A percentile compares a stretch with the other conserved stretches of the same genome.
Conservation (phyloP, 345 rosid species). For the Cardamine occulta region DNA sequence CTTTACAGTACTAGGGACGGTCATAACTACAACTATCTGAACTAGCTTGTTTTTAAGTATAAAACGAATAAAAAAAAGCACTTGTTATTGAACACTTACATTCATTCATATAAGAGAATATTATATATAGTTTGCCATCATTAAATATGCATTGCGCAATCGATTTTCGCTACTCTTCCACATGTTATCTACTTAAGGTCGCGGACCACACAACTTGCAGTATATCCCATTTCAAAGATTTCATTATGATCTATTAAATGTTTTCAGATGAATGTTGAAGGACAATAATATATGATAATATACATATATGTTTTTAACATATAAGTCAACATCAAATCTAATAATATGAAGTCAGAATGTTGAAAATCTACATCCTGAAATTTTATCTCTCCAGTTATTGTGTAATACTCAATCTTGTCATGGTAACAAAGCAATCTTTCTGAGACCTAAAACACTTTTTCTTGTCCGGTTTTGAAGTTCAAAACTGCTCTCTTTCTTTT, state of each 20-base stretch:
- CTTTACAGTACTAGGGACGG: not conserved
- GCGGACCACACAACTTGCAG: constrained; percentile 3
- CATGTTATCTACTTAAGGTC: constrained; percentile 7
- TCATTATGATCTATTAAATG: not conserved
- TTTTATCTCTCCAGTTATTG: not conserved
- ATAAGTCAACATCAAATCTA: not conserved
- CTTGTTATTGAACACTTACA: not conserved
- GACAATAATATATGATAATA: not conserved
- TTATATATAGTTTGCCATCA: not conserved
- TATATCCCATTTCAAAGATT: not conserved
- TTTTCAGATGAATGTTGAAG: constrained; percentile 2
- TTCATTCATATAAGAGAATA: not conserved
- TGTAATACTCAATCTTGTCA: not conserved
- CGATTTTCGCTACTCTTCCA: not conserved
- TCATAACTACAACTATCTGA: not conserved
- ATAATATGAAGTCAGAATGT: not conserved
- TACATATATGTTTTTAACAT: not conserved
- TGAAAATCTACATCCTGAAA: not conserved
- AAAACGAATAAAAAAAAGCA: not conserved
- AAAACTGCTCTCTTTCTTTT: too few relatives aligned
- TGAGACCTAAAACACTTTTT: too few relatives aligned
- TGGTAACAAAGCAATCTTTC: too few relatives aligned
- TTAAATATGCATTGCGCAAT: constrained; percentile 5
- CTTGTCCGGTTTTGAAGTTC: too few relatives aligned
- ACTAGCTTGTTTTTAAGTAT: not conserved